Evolutionary conservation across 2,329 filamentous ascomycete genomes (phyloP), one percentile per base, ranked within the genome.

Genomic region (Bisporella sp.): DNA sequence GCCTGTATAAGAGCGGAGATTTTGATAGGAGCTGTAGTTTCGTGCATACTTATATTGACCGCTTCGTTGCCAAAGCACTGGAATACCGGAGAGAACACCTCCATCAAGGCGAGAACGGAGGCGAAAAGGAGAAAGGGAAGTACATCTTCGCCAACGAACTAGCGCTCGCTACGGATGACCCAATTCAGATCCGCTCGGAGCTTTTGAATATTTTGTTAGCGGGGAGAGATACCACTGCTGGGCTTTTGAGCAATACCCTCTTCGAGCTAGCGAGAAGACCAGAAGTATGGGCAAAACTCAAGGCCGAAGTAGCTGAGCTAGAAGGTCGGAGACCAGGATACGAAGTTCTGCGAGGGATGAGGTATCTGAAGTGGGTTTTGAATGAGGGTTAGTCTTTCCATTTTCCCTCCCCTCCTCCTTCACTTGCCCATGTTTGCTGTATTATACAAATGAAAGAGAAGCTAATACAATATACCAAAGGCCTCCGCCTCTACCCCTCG

Each of bases 141-240:
- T 70, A 70, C 46, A 67, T 73, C 31, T 73, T 80, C 50, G 59
- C 79, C n/a, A 62, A 73, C 32, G 74, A 75, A 40, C 64, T 82
- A n/a, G 72, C 71, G 29, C 66, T 68, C 13, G 62, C 69, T 31
- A 71, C 70, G 1, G 59, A 67, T 2, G 72, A 78, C 59, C 65
- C 35, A 3, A 37, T 43, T 6, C 35, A 47, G 42, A 49, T 52
- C 12, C 46, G 41, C 12, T 4, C 35, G 30, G 46, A 52, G 40
- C 54, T 57, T 5, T 31, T 56, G 6, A 57, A 57, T 31, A 51
- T 56, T 12, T 46, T 57, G 7, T 42, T 54, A 2, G 55, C 55
- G 5, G 55, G 54, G 7, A 43, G 55, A 32, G 55, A 56, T 47
- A 56, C 55, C 1, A 57, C 54, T 3, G 54, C 55, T n/a, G 44